Percentiles rank a stretch among this genome's conserved stretches.
phyloP scores from a whole-genome alignment of 257 asterid genomes.

The Nicotiana undulata region DNA sequence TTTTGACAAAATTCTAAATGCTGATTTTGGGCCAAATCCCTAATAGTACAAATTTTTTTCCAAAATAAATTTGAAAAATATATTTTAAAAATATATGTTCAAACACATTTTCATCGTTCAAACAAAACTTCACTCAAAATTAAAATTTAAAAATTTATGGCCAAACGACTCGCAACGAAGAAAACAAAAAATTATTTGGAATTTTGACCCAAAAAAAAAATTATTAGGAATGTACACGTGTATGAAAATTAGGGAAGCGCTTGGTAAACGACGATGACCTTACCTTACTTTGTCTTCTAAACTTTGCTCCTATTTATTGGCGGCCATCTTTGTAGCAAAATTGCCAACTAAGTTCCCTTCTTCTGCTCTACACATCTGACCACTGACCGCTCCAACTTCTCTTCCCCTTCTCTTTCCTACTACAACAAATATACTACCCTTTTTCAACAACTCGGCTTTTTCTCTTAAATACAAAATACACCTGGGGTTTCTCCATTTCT shows the following conservation, averaged over 20 bases:
- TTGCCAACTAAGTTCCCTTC: not conserved
- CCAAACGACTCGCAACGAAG: too few relatives aligned
- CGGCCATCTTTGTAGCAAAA: not conserved
- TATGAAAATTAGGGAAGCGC: not conserved
- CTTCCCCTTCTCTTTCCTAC: not conserved
- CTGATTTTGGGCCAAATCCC: too few relatives aligned
- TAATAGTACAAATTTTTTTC: too few relatives aligned
- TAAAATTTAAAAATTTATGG: too few relatives aligned
- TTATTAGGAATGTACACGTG: not conserved
- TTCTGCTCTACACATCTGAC: not conserved
- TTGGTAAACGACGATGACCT: not conserved
- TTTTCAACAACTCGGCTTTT: not conserved
- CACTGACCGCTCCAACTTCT: not conserved
- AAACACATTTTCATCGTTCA: too few relatives aligned
- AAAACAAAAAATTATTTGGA: too few relatives aligned
- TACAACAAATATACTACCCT: not conserved
- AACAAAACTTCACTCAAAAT: too few relatives aligned
- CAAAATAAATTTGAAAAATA: too few relatives aligned
- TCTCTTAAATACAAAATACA: not conserved
- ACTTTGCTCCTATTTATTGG: not conserved
- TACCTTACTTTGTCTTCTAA: not conserved
- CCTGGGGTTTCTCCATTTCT: not conserved
- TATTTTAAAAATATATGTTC: too few relatives aligned
- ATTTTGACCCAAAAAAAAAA: too few relatives aligned
- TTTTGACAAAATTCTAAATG: too few relatives aligned